These are phyloP conservation scores for Sclerotinia borealis DNA, from an alignment of 2,329 filamentous ascomycete genomes.

Conservation along the genomic window DNA sequence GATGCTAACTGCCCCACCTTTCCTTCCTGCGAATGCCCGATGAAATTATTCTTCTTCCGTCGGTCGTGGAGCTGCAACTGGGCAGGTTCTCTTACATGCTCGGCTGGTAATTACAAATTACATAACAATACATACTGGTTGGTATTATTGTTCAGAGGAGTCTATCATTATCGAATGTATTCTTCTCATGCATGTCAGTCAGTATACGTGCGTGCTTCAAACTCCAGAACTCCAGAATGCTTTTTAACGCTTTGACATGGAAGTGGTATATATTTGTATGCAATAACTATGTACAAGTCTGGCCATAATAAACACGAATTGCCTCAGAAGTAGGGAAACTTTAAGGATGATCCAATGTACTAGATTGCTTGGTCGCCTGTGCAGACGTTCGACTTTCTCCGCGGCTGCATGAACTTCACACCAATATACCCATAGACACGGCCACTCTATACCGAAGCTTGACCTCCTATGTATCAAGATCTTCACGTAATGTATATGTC, in stretches of 20 bases:
- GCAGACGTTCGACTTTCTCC: conserved; percentile 6
- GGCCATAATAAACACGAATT: not conserved
- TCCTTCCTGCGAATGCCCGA: conserved; percentile 7
- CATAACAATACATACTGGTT: not conserved
- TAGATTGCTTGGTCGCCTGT: not conserved
- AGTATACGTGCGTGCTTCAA: not conserved
- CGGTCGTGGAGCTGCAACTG: conserved; percentile 7
- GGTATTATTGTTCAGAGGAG: not conserved
- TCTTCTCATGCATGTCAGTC: not conserved
- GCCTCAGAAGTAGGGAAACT: not conserved
- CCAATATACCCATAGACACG: conserved; percentile 3
- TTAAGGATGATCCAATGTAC: not conserved
- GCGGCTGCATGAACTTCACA: conserved; percentile 8
- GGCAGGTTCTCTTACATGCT: conserved; percentile 4
- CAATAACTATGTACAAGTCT: not conserved
- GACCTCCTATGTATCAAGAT: not conserved
- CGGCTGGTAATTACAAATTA: not conserved
- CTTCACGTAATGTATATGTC: not conserved
- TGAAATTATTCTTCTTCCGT: conserved; percentile 1
- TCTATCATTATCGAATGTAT: not conserved
- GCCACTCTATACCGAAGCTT: conserved; percentile 5
- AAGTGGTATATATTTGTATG: not conserved
- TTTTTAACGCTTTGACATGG: not conserved
- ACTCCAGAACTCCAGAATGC: not conserved
- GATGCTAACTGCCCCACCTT: conserved; percentile 8